Percentiles rank a stretch among this genome's conserved stretches.
Evolutionary conservation across 495 filamentous ascomycete species (phyloP).

Genomic region (Xylaria nigripes): DNA sequence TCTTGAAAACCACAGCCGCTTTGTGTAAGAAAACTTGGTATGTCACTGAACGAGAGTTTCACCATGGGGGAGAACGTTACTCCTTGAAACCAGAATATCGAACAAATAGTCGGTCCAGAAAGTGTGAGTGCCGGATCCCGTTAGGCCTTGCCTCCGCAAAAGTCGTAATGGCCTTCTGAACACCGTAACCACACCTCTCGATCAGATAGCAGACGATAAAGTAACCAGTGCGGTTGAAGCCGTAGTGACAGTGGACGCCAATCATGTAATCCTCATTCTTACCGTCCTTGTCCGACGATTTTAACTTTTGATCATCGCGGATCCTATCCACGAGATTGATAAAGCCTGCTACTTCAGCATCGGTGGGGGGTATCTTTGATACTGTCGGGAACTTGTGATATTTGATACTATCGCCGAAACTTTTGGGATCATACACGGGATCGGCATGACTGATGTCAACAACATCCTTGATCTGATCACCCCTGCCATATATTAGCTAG

Average conservation of each 20-base stretch:
- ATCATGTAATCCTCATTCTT: conserved; percentile 42
- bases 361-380: conserved; percentile 79
- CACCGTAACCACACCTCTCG: conserved; percentile 61
- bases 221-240: conserved; percentile 86
- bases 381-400: conserved; percentile 89
- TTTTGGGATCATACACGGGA: conserved; percentile 75
- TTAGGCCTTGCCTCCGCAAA: conserved; percentile 67
- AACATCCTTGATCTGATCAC: conserved; percentile 57
- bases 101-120: conserved; percentile 77
- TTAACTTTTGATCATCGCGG: conserved; percentile 39
- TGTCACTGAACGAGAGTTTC: background rate
- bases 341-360: conserved; percentile 68
- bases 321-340: conserved; percentile 70
- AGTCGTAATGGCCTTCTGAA: conserved; percentile 71
- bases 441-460: conserved; percentile 83
- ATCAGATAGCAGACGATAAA: conserved; percentile 88
- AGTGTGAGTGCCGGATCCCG: conserved; percentile 85
- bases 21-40: background rate
- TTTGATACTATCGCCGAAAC: conserved; percentile 64
- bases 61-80: background rate
- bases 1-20: background rate
- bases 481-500: conserved; percentile 21
- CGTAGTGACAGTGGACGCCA: conserved; percentile 92
- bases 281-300: conserved; percentile 34
- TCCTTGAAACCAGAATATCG: conserved; percentile 47